phyloP scores from a whole-genome alignment of 2,329 filamentous ascomycete genomes.

The Alternaria brassicae region DNA sequence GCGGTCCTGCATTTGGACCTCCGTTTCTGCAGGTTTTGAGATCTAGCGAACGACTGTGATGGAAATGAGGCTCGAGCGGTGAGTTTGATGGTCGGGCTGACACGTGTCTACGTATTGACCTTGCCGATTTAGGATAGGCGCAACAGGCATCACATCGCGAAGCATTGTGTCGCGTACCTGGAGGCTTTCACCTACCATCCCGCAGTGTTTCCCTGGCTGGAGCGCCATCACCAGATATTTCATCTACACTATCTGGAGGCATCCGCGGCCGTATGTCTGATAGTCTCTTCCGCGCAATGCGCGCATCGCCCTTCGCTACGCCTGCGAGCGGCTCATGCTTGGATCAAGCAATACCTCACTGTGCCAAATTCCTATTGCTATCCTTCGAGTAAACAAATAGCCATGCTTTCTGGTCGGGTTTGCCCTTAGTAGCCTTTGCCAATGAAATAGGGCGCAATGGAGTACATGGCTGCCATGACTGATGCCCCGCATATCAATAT shows the following conservation, averaged over 20 bases:
- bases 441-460: background rate
- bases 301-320: background rate
- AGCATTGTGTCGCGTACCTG: background rate
- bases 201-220: background rate
- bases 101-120: conserved; percentile 7
- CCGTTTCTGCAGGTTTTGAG: background rate
- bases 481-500: conserved; percentile 13
- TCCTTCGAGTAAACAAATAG: background rate
- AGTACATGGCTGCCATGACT: background rate
- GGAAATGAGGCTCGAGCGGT: conserved; percentile 16
- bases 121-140: background rate
- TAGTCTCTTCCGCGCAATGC: background rate
- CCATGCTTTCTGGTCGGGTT: background rate
- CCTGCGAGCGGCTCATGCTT: background rate
- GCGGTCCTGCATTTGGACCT: background rate
- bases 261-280: background rate
- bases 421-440: background rate
- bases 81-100: conserved; percentile 12
- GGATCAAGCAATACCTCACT: background rate
- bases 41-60: conserved; percentile 4
- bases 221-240: background rate
- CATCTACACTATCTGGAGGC: background rate
- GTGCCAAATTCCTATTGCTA: background rate
- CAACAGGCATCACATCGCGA: background rate
- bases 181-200: conserved; percentile 5